Percentiles rank a stretch among this genome's conserved stretches.
Conservation (phyloP, 768 basidiomycete genomes). For the Cystobasidiopsis lactophilus region DNA sequence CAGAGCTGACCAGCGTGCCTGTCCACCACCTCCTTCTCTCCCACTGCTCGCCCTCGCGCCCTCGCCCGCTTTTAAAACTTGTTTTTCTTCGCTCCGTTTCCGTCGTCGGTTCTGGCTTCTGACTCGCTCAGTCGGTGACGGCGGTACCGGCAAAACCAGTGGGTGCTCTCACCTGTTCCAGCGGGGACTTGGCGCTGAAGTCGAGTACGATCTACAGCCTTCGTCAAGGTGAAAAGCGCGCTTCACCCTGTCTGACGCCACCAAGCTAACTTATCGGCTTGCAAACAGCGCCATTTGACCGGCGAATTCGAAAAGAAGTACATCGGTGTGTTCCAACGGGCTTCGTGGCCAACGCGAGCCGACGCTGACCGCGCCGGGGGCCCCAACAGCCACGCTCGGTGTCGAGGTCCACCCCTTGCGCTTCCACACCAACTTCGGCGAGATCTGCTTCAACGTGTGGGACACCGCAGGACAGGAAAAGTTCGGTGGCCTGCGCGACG, state of each 20-base stretch:
- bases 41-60: background rate
- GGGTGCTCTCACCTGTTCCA: background rate
- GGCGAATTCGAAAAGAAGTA: constrained; percentile 99
- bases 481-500: constrained; percentile 34
- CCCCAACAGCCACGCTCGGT: constrained; percentile 69
- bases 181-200: no score
- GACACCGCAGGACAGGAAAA: constrained; percentile 99
- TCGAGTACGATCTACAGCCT: constrained; percentile 3
- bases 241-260: no score
- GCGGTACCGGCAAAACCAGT: constrained; percentile 59
- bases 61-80: no score
- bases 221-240: constrained; percentile 9
- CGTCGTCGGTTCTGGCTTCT: background rate
- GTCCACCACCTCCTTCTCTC: background rate
- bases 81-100: no score
- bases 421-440: constrained; percentile 97
- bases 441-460: constrained; percentile 99
- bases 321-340: constrained; percentile 18
- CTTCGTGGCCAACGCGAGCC: no score
- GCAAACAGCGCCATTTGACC: constrained; percentile 68
- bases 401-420: constrained; percentile 90
- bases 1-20: constrained; percentile 1
- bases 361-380: background rate
- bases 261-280: constrained; percentile 8
- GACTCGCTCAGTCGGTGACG: constrained; percentile 53